Base-by-base conservation (phyloP, 1,139 yeast species). In the Yamadazyma pseudoaaseri region DNA sequence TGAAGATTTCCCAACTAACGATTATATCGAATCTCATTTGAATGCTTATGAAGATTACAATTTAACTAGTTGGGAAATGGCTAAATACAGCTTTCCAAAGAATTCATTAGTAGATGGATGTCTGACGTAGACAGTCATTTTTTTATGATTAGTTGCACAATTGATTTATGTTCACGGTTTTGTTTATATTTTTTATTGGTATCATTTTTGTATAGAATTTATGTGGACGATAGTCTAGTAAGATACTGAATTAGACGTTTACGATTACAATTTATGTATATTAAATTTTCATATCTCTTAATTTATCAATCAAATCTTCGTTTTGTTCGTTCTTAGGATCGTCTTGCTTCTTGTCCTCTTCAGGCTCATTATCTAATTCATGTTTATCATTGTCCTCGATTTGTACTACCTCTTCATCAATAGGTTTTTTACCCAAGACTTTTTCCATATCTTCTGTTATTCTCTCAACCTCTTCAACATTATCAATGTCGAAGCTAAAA, bases 81-180 rank as follows among this genome's bases (percentile, higher is more conserved):
- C 89, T 2, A 92, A 92, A 0, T 86, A 81, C 51, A 46, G 52
- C 1, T 63, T 71, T 60, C 95, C 95, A 3, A 73, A 73, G 47
- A 62, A 64, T 33, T 34, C 34, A 6, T 45, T 59, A 18, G 40
- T 48, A 2, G 11, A 48, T 24, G 49, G 49, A 8, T 54, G 60
- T 44, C 34, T 26, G 36, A 37, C 28, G 9, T 37, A n/a, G n/a
- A n/a, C n/a, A n/a, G 29, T 17, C 29, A 24, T 18, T 30, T 17
- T 11, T 10, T 11, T 11, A 9, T 30, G 16, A 18, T 9, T 7
- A 7, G 20, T 18, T 18, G 20, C 9, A 18, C 20, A 18, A 9
- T 18, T 18, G 20, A 18, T 18, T 18, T 6, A 18, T 18, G 33
- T 31, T 31, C 17, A 26, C 25, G 9, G 26, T 30, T 17, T 35